These are phyloP conservation scores for Rubia peregrina DNA, from an alignment of 305 asterid genomes.

Conservation along the genomic window DNA sequence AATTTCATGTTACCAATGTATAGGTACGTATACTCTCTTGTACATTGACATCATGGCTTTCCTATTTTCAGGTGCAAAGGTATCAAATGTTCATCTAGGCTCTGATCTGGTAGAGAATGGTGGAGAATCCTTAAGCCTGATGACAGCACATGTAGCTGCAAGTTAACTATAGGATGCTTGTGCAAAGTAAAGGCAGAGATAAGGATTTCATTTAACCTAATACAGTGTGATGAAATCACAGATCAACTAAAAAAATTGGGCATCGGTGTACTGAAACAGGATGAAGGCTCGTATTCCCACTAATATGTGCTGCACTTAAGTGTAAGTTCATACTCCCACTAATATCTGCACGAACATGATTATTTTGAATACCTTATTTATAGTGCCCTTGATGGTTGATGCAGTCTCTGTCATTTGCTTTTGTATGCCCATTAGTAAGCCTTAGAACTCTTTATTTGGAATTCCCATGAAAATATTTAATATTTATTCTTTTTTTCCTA, in stretches of 20 bases:
- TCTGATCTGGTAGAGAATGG: background rate
- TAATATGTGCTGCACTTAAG: too few species aligned
- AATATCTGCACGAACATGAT: background rate
- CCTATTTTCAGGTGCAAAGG: constrained; percentile 7
- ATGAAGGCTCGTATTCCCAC: too few species aligned
- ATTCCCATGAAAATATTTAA: background rate
- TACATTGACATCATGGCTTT: background rate
- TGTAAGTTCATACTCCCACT: background rate
- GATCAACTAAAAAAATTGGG: background rate
- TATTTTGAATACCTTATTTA: background rate
- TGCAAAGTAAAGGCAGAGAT: background rate
- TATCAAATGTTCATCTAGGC: constrained; percentile 1
- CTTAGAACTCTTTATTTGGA: background rate
- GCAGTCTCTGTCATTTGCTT: background rate
- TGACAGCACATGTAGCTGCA: background rate
- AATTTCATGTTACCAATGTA: background rate
- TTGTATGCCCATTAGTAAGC: constrained; percentile 1
- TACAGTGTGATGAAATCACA: background rate
- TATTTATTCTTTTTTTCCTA: background rate
- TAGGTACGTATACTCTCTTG: background rate
- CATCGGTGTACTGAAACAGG: too few species aligned
- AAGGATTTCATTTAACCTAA: background rate
- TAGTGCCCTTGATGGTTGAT: background rate
- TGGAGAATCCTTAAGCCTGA: background rate
- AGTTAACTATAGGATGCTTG: constrained; percentile 1